Evolutionary conservation across 768 basidiomycete genomes (phyloP).

Genomic region (Mycena galopus): DNA sequence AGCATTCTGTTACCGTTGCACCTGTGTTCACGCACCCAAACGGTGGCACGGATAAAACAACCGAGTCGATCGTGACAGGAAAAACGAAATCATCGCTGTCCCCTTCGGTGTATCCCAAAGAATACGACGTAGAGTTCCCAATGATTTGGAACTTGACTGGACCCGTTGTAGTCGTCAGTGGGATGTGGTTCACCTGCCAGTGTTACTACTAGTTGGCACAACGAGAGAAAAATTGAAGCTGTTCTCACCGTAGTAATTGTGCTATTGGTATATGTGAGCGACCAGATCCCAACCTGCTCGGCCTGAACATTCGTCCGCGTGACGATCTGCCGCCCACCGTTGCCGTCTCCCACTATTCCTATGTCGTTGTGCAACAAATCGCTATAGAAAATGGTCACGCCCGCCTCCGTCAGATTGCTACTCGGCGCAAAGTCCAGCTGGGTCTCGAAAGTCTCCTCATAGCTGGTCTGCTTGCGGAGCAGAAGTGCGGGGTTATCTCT

Average conservation of each 20-base stretch:
- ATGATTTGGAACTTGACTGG: constrained; percentile 48
- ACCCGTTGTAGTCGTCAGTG: constrained; percentile 36
- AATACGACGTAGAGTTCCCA: constrained; percentile 47
- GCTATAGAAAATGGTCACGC: constrained; percentile 51
- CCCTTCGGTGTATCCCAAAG: constrained; percentile 51
- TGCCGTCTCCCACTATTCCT: constrained; percentile 44
- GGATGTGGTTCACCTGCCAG: constrained; percentile 35
- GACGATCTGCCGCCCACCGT: constrained; percentile 42
- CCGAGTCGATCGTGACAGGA: constrained; percentile 48
- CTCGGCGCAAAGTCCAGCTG: constrained; percentile 47
- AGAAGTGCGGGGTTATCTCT: constrained; percentile 53
- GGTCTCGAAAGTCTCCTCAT: constrained; percentile 54
- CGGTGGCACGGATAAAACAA: constrained; percentile 48
- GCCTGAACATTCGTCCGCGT: constrained; percentile 47
- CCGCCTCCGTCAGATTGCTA: constrained; percentile 52
- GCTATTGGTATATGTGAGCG: constrained; percentile 24
- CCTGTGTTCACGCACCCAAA: constrained; percentile 43
- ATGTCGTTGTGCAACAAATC: constrained; percentile 56
- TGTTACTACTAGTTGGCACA: neutral
- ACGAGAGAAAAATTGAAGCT: neutral
- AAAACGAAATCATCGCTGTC: constrained; percentile 39
- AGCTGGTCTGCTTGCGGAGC: constrained; percentile 53
- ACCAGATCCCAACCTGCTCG: constrained; percentile 47
- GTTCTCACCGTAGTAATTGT: constrained; percentile 42
- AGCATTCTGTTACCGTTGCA: neutral